Evolutionary conservation across 1,139 yeast genomes (phyloP).

Genomic region (Debaryomyces coudertii): DNA sequence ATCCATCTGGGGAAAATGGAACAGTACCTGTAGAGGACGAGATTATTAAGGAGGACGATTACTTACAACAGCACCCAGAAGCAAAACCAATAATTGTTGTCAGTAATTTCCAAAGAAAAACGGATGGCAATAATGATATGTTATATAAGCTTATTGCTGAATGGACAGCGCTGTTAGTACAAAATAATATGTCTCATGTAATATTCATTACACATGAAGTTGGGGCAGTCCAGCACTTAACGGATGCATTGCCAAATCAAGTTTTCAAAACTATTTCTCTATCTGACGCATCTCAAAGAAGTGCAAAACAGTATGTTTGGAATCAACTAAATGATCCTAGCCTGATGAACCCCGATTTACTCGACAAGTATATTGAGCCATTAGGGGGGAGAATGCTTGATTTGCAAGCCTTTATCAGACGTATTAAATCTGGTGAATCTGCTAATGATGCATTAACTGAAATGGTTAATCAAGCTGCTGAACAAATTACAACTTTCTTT

Average conservation of each 20-base stretch:
- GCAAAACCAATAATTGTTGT: slow-evolving; percentile 85
- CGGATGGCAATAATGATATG: slow-evolving; percentile 62
- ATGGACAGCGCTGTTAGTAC: slow-evolving; percentile 82
- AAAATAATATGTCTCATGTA: slow-evolving; percentile 85
- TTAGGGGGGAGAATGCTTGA: slow-evolving; percentile 96
- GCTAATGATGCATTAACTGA: slow-evolving; percentile 77
- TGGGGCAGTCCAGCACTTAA: slow-evolving; percentile 68
- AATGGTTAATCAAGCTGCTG: slow-evolving; percentile 82
- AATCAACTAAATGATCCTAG: slow-evolving; percentile 51
- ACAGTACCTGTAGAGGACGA: slow-evolving; percentile 13
- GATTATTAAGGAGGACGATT: slow-evolving; percentile 71
- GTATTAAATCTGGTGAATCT: slow-evolving; percentile 83
- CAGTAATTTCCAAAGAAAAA: slow-evolving; percentile 64
- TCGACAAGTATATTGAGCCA: slow-evolving; percentile 67
- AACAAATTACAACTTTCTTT: slow-evolving; percentile 84
- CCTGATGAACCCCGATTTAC: slow-evolving; percentile 28
- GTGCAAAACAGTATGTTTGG: slow-evolving; percentile 73
- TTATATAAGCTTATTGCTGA: slow-evolving; percentile 80
- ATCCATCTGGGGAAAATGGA: slow-evolving; percentile 8
- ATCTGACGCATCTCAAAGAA: slow-evolving; percentile 76
- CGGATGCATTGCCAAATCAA: slow-evolving; percentile 79
- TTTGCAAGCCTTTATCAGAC: slow-evolving; percentile 84
- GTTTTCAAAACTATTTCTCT: slow-evolving; percentile 75
- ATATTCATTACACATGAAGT: slow-evolving; percentile 84
- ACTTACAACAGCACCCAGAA: slow-evolving; percentile 83